phyloP scores from a whole-genome alignment of 371 early-diverging fungal species.

The Mortierella sp. region DNA sequence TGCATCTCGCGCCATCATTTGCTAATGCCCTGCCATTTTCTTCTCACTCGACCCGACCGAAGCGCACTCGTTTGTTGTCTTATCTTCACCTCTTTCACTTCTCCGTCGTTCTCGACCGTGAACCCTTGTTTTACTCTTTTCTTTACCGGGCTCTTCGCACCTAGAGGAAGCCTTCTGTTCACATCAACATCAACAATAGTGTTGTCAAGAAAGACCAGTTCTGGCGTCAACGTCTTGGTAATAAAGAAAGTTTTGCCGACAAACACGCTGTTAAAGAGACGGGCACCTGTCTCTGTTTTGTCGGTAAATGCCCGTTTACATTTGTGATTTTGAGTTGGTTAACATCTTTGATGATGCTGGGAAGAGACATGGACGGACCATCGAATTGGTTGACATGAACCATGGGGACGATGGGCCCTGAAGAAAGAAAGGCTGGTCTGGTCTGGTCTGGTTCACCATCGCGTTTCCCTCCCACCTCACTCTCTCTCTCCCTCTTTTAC shows the following conservation, averaged over 20 bases:
- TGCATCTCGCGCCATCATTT: conserved; percentile 1
- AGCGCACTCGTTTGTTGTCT: no score
- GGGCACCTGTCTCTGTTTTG: not conserved
- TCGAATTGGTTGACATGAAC: not conserved
- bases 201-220: not conserved
- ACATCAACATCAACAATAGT: no score
- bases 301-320: not conserved
- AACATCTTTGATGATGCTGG: not conserved
- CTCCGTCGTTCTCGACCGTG: not conserved
- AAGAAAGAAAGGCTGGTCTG: not conserved
- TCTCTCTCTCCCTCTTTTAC: not conserved
- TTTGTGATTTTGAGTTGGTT: not conserved
- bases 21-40: not conserved
- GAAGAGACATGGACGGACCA: conserved; percentile 5
- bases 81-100: not conserved
- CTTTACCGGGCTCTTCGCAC: no score
- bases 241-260: not conserved
- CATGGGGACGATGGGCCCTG: no score
- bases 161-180: no score
- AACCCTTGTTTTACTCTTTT: not conserved
- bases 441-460: not conserved
- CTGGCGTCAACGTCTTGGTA: not conserved
- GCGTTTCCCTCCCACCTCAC: not conserved
- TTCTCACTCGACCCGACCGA: no score
- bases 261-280: not conserved